Base-by-base conservation (phyloP, 2,329 filamentous ascomycete species). In the Penicillium sclerotiorum region DNA sequence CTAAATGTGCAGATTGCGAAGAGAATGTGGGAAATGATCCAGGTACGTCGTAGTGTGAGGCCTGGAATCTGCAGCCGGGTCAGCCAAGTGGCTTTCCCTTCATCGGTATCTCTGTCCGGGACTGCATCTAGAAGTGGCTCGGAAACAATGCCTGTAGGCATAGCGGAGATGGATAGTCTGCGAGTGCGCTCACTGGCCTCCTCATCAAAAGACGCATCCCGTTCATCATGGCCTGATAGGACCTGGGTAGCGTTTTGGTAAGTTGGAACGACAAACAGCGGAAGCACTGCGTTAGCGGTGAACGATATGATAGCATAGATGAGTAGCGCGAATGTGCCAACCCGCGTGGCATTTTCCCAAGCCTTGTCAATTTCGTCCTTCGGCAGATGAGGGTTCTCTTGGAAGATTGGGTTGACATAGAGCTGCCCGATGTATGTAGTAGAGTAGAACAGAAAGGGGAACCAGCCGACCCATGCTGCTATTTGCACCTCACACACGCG, bases 401-500 rank as follows among this genome's bases (percentile, higher is more conserved):
- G 79, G 44, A 96, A 85, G 59, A 82, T 88, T 0, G 90, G 90
- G 65, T 96, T 87, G 15, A 90, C 88, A 62, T 96, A 96, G 49
- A 97, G 89, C 66, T 96, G 90, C 54, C 89, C 92, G 59, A 96
- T 88, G 69, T 94, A 97, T 15, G 90, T 95, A 1, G 91, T 95
- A 5, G 90, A 90, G 75, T 97, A 97, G 74, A 95, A 96, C 2
- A 97, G 80, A 69, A 96, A 91, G 1, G 92, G 92, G 63, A 96
- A 97, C 84, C 93, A 96, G 45, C 90, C 93, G 49, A 96, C 86
- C 92, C 92, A 97, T 5, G 90, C 90, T 53, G 86, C 92, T 60
- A 93, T 84, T 67, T 94, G 89, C 0, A 92, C 87, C 57, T 85
- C 76, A 65, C 92, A 96, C 30, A 96, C 90, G 56, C 84, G 86